Evolutionary conservation across 2,329 filamentous ascomycete species (phyloP).

Genomic region (Phialophora verrucosa): DNA sequence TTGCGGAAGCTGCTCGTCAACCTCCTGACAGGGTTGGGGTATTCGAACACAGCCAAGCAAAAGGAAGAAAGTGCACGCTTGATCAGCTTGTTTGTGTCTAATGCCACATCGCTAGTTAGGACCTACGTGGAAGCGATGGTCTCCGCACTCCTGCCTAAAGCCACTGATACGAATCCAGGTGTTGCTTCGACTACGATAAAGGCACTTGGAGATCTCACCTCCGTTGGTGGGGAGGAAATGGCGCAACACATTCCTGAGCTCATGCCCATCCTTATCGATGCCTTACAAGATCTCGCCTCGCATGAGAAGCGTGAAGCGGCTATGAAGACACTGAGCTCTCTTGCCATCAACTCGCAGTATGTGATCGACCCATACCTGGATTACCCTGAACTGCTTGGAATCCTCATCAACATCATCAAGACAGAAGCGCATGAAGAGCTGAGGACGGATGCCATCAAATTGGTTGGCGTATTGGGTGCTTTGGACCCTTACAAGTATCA

Average conservation of each 20-base stretch:
- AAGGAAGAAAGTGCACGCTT: conserved; percentile 96
- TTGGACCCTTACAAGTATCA: conserved; percentile 96
- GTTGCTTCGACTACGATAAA: conserved; percentile 95
- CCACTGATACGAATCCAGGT: conserved; percentile 79
- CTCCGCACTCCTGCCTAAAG: conserved; percentile 89
- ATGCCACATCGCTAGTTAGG: conserved; percentile 90
- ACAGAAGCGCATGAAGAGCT: conserved; percentile 86
- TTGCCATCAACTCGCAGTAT: conserved; percentile 95
- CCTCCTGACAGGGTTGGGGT: conserved; percentile 93
- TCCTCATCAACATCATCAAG: conserved; percentile 91
- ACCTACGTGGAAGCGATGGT: conserved; percentile 98
- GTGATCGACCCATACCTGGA: conserved; percentile 96
- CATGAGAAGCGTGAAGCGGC: conserved; percentile 89
- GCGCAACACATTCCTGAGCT: conserved; percentile 85
- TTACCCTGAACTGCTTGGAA: conserved; percentile 89
- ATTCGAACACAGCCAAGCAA: conserved; percentile 89
- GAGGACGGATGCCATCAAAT: conserved; percentile 90
- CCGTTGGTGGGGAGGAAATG: conserved; percentile 94
- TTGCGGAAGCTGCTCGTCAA: conserved; percentile 94
- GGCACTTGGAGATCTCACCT: conserved; percentile 91
- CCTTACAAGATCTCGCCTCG: conserved; percentile 91
- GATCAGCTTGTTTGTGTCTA: conserved; percentile 88
- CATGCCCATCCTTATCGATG: conserved; percentile 94
- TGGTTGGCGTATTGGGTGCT: conserved; percentile 93
- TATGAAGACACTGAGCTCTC: conserved; percentile 84